These are phyloP conservation scores for Neostapfia colusana DNA, from an alignment of 176 grass and related monocot genomes.

Conservation along the genomic window DNA sequence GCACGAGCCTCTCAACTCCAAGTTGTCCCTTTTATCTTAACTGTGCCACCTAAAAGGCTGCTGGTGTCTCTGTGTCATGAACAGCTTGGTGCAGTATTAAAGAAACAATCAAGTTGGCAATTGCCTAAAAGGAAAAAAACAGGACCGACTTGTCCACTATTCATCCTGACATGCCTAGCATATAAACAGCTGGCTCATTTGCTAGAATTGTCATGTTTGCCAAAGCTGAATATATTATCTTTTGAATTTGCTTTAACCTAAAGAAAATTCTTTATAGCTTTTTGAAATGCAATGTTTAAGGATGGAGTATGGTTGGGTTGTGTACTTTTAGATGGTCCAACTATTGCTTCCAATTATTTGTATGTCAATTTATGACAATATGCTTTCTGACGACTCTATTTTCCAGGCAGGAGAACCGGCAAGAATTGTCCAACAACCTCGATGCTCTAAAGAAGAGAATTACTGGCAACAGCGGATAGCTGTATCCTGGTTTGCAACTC, in stretches of 20 bases:
- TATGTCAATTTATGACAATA: neutral
- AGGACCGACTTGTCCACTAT: conserved; percentile 14
- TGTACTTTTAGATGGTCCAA: too few relatives aligned
- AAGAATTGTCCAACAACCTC: conserved; percentile 55
- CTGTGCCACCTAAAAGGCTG: conserved; percentile 23
- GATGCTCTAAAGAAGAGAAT: conserved; percentile 66
- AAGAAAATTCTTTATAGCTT: neutral
- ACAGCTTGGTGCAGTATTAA: conserved; percentile 17
- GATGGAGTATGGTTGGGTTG: neutral
- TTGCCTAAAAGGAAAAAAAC: neutral
- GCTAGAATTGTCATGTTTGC: neutral
- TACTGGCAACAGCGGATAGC: conserved; percentile 50
- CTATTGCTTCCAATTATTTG: neutral
- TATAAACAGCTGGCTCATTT: conserved; percentile 24
- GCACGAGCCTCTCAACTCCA: conserved; percentile 31
- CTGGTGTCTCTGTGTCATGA: conserved; percentile 14
- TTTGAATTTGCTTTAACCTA: conserved; percentile 6
- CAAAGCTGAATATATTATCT: neutral
- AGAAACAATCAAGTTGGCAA: conserved; percentile 6
- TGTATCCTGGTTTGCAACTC: conserved; percentile 23
- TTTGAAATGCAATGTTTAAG: conserved; percentile 5
- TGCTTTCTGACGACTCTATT: neutral
- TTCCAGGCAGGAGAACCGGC: conserved; percentile 53
- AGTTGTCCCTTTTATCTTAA: neutral
- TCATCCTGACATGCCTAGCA: conserved; percentile 17